Percentiles rank a stretch among this genome's conserved stretches.
Conservation (phyloP, 768 basidiomycete species). For the Leucogyrophana mollusca region DNA sequence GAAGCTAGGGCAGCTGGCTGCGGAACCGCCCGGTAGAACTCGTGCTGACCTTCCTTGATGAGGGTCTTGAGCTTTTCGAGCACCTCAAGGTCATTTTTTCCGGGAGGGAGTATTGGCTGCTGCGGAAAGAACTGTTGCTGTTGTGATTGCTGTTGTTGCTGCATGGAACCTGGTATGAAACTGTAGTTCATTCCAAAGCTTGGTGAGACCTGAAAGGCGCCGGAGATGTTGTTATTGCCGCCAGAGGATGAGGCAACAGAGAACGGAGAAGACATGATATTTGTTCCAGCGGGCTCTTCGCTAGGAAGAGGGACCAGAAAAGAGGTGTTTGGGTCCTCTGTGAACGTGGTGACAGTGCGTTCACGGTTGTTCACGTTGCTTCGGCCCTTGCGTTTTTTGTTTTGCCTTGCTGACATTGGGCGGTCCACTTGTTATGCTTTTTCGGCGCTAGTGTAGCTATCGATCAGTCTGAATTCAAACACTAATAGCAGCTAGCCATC, state of each 20-base stretch:
- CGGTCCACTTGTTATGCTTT: conserved; percentile 6
- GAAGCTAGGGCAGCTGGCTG: conserved; percentile 63
- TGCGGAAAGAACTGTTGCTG: conserved; percentile 25
- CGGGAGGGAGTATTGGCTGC: conserved; percentile 42
- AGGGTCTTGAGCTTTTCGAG: conserved; percentile 72
- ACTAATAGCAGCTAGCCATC: background rate
- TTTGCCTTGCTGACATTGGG: conserved; percentile 58
- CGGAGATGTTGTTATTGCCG: conserved; percentile 25
- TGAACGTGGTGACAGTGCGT: conserved; percentile 68
- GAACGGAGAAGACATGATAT: conserved; percentile 38
- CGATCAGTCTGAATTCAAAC: background rate
- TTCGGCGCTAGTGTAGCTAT: background rate
- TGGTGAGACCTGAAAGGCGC: conserved; percentile 32
- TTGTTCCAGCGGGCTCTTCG: conserved; percentile 44
- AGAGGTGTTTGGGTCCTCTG: conserved; percentile 54
- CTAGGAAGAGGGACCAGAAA: conserved; percentile 51
- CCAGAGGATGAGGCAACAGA: conserved; percentile 34
- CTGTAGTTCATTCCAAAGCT: conserved; percentile 39
- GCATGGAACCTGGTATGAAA: conserved; percentile 31
- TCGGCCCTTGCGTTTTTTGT: conserved; percentile 62
- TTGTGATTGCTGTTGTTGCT: conserved; percentile 28
- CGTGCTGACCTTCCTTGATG: conserved; percentile 73
- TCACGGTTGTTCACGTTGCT: conserved; percentile 54
- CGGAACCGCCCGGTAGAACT: conserved; percentile 64
- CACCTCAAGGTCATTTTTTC: conserved; percentile 67